Evolutionary conservation across 148 eudicot species (phyloP).

Genomic region (Vaccinium corymbosum): DNA sequence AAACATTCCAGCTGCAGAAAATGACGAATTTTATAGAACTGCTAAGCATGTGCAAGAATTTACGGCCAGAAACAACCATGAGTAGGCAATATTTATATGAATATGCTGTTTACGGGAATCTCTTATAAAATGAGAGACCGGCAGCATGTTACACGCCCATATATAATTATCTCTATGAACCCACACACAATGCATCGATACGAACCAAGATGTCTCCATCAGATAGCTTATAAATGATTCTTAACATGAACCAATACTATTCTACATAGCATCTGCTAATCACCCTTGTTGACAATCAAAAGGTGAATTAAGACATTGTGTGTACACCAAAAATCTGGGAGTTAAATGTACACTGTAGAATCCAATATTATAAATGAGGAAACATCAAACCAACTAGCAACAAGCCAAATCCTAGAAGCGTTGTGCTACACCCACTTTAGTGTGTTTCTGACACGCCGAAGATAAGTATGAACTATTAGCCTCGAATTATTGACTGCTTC

Average conservation of each 20-base stretch:
- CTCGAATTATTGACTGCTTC: neutral
- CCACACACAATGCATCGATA: neutral
- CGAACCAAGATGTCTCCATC: neutral
- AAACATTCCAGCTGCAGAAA: slow-evolving; percentile 44
- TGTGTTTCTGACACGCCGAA: neutral
- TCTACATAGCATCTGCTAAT: neutral
- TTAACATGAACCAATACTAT: neutral
- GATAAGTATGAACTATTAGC: neutral
- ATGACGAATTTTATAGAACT: slow-evolving; percentile 15
- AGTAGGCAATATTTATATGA: neutral
- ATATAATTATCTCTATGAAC: neutral
- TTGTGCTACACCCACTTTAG: neutral
- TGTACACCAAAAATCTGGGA: neutral
- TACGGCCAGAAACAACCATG: neutral
- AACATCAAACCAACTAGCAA: neutral
- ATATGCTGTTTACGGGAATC: neutral
- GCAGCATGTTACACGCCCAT: neutral
- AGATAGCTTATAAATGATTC: neutral
- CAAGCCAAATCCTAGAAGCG: neutral
- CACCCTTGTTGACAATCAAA: neutral
- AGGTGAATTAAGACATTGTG: neutral
- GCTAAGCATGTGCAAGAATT: neutral
- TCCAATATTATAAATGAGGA: neutral
- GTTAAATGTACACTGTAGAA: neutral
- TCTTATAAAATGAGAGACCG: neutral